A percentile compares a stretch with the other conserved stretches of the same genome.
phyloP scores from a whole-genome alignment of 2,329 filamentous ascomycete genomes.

The Cordyceps javanica region DNA sequence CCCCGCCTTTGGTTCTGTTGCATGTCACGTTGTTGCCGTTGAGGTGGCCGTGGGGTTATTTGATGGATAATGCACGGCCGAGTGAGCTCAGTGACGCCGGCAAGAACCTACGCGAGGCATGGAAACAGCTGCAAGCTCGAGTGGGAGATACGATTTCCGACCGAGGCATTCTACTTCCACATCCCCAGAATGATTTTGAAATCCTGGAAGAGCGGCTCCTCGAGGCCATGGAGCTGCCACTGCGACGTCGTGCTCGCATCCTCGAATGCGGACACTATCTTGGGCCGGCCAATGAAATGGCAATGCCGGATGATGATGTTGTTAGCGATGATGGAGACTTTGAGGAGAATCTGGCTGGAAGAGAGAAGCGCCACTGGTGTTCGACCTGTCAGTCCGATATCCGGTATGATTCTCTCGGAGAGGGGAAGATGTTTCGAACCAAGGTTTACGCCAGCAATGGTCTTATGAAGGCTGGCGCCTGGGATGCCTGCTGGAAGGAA shows the following conservation, averaged over 20 bases:
- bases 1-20: constrained; percentile 66
- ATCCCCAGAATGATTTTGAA: constrained; percentile 76
- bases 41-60: constrained; percentile 55
- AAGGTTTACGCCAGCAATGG: constrained; percentile 95
- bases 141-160: constrained; percentile 67
- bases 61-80: constrained; percentile 40
- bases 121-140: constrained; percentile 62
- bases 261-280: constrained; percentile 74
- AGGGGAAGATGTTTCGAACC: constrained; percentile 61
- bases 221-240: constrained; percentile 65
- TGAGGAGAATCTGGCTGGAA: constrained; percentile 19
- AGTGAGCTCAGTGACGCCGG: constrained; percentile 38
- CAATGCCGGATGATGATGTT: constrained; percentile 37
- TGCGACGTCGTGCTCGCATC: constrained; percentile 58
- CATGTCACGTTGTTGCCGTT: constrained; percentile 72
- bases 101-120: constrained; percentile 53
- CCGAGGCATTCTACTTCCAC: constrained; percentile 67
- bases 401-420: constrained; percentile 45
- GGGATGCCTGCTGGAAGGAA: constrained; percentile 90
- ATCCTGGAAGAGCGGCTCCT: constrained; percentile 70
- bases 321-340: constrained; percentile 41
- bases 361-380: constrained; percentile 48
- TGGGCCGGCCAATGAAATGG: constrained; percentile 48
- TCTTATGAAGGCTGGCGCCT: constrained; percentile 84
- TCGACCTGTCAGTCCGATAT: constrained; percentile 50